Percentiles rank a stretch among this genome's conserved stretches.
Conservation (phyloP, 306 rosid genomes). For the Vicia faba region DNA sequence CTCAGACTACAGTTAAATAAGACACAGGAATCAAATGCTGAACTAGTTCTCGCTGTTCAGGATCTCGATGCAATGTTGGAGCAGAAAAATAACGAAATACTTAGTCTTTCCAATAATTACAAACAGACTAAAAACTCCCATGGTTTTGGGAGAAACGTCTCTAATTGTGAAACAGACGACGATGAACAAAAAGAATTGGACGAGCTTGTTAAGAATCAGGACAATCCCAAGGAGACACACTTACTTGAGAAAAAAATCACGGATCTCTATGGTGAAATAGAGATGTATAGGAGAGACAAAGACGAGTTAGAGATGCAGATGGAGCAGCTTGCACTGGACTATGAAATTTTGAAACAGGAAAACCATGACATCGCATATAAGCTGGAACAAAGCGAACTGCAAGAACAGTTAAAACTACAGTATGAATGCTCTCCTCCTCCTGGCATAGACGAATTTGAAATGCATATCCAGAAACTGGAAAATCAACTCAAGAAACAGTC, state of each 20-base stretch:
- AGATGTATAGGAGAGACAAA: slow-evolving; percentile 81
- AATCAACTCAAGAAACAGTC: slow-evolving; percentile 63
- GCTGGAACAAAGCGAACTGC: slow-evolving; percentile 85
- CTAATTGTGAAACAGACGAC: slow-evolving; percentile 57
- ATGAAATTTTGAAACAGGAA: slow-evolving; percentile 97
- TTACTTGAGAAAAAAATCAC: slow-evolving; percentile 67
- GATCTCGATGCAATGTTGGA: slow-evolving; percentile 81
- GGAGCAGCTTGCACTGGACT: slow-evolving; percentile 99
- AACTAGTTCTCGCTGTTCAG: slow-evolving; percentile 75
- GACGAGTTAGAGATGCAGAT: slow-evolving; percentile 96
- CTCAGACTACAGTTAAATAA: slow-evolving; percentile 79
- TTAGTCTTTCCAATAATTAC: slow-evolving; percentile 39
- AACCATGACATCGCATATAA: slow-evolving; percentile 83
- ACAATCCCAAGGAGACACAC: slow-evolving; percentile 55
- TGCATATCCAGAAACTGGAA: slow-evolving; percentile 65
- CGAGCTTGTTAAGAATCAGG: slow-evolving; percentile 68
- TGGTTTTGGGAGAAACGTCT: slow-evolving; percentile 41
- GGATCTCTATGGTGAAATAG: slow-evolving; percentile 81
- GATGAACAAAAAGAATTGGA: slow-evolving; percentile 86
- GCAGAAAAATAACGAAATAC: slow-evolving; percentile 60
- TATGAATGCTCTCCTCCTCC: slow-evolving; percentile 75
- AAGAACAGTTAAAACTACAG: slow-evolving; percentile 84
- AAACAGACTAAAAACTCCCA: slow-evolving; percentile 42
- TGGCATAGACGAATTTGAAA: slow-evolving; percentile 51
- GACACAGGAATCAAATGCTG: slow-evolving; percentile 81